Evolutionary conservation across 768 basidiomycete species (phyloP).

Genomic region (Lentinula sp.): DNA sequence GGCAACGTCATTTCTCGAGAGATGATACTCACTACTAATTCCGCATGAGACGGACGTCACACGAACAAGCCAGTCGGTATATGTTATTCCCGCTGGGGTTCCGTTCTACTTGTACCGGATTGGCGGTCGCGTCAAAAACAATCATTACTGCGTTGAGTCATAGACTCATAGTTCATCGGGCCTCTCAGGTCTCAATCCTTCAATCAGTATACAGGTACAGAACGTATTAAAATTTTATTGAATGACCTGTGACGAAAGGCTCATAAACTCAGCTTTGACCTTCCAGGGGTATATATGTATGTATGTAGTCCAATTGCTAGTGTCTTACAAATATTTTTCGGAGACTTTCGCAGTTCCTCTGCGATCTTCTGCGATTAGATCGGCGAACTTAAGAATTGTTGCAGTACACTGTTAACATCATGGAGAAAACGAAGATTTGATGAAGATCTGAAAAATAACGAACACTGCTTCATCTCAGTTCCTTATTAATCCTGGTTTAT

Average conservation of each 20-base stretch:
- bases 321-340: no score
- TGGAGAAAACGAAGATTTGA: background rate
- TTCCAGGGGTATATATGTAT: background rate
- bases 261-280: background rate
- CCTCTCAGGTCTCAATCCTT: no score
- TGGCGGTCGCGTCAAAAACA: background rate
- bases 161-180: no score
- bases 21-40: background rate
- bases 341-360: no score
- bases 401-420: no score
- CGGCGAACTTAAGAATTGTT: no score
- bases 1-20: background rate
- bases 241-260: no score
- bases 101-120: background rate
- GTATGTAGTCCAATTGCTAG: no score
- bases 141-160: background rate
- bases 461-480: conserved; percentile 3
- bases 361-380: no score
- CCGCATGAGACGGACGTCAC: background rate
- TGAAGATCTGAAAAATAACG: background rate
- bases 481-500: conserved; percentile 74
- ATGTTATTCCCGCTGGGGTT: background rate
- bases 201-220: no score
- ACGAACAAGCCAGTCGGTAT: background rate
- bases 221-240: no score